Conservation (phyloP, 148 eudicot species). For the Persicaria maculosa region DNA sequence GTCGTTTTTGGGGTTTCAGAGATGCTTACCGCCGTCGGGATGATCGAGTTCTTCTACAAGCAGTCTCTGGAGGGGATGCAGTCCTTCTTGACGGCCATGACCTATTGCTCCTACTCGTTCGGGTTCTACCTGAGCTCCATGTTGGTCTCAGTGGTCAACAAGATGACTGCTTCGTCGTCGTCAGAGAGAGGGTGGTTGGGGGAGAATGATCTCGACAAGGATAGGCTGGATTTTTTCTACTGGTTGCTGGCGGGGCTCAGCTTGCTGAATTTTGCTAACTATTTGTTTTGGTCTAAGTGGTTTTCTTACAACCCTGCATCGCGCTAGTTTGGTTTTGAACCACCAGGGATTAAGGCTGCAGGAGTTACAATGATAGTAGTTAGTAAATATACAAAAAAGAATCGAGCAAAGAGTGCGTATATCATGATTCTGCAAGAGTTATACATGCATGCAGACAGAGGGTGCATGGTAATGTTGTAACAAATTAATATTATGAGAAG, state of each 20-base stretch:
- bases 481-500: too few relatives aligned
- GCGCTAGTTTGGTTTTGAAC: background rate
- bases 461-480: too few relatives aligned
- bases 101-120: slow-evolving; percentile 82
- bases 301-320: slow-evolving; percentile 12
- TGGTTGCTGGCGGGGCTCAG: slow-evolving; percentile 79
- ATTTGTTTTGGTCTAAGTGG: slow-evolving; percentile 81
- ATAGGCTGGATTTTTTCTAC: slow-evolving; percentile 70
- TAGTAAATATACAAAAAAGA: too few relatives aligned
- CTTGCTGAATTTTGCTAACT: slow-evolving; percentile 53
- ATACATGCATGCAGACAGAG: too few relatives aligned
- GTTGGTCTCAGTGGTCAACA: slow-evolving; percentile 69
- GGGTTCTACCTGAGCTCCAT: slow-evolving; percentile 83
- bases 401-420: too few relatives aligned
- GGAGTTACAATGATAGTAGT: too few relatives aligned
- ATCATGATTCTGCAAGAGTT: too few relatives aligned
- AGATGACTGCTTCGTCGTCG: slow-evolving; percentile 29
- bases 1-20: slow-evolving; percentile 79
- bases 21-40: slow-evolving; percentile 86
- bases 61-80: slow-evolving; percentile 66
- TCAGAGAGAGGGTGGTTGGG: slow-evolving; percentile 57
- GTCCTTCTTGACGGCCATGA: slow-evolving; percentile 62
- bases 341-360: background rate
- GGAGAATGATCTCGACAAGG: slow-evolving; percentile 64
- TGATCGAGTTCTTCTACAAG: slow-evolving; percentile 87